These are phyloP conservation scores for Rubia tinctorum DNA, from an alignment of 305 asterid genomes.

Conservation along the genomic window DNA sequence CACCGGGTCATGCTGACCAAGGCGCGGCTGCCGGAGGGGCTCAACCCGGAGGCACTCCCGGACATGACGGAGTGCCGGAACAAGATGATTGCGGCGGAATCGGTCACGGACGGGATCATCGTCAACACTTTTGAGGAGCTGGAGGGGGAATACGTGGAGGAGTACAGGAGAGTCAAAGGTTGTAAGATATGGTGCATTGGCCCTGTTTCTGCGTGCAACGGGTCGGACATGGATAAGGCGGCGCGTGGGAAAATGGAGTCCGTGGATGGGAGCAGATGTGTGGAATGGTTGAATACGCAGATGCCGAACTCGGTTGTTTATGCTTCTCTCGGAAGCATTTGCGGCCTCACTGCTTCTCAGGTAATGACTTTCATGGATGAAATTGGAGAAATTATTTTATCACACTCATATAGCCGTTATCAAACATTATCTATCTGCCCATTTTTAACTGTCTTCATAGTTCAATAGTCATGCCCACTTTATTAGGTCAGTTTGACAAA, in stretches of 20 bases:
- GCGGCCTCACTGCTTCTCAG: slow-evolving; percentile 38
- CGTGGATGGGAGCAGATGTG: slow-evolving; percentile 21
- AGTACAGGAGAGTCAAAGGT: slow-evolving; percentile 29
- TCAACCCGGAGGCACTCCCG: slow-evolving; percentile 20
- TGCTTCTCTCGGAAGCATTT: slow-evolving; percentile 48
- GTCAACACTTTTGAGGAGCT: slow-evolving; percentile 47
- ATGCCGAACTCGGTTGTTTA: slow-evolving; percentile 41
- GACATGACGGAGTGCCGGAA: slow-evolving; percentile 28
- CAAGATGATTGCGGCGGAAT: slow-evolving; percentile 31
- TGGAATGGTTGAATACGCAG: slow-evolving; percentile 40
- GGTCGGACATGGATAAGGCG: slow-evolving; percentile 30
- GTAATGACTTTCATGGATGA: not conserved
- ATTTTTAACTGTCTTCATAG: too few relatives aligned
- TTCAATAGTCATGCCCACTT: too few relatives aligned
- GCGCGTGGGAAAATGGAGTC: slow-evolving; percentile 40
- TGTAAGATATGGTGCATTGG: slow-evolving; percentile 55
- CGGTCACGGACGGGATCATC: slow-evolving; percentile 34
- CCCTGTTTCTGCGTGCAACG: slow-evolving; percentile 48
- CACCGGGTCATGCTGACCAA: slow-evolving; percentile 33
- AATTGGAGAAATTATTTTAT: too few relatives aligned
- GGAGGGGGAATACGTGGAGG: slow-evolving; percentile 39
- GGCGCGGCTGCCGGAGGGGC: slow-evolving; percentile 31
- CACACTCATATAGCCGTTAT: not conserved
- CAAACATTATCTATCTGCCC: too few relatives aligned
- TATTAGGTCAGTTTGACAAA: too few relatives aligned